Conservation (phyloP, 352 stramenopile species). For the Pythium sukuiense region DNA sequence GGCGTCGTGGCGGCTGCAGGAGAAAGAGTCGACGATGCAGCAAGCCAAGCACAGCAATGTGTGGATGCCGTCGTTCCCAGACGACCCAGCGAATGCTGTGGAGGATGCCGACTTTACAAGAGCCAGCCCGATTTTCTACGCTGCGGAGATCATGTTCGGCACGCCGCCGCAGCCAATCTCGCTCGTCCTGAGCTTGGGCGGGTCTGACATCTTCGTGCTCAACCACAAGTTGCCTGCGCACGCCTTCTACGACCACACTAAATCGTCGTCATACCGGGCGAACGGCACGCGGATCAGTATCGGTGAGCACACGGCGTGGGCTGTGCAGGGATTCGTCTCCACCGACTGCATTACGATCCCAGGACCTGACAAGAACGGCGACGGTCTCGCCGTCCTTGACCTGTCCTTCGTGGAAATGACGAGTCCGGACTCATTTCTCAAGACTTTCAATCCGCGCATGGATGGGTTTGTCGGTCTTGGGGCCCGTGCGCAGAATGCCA, state of each 20-base stretch:
- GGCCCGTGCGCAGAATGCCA: neutral
- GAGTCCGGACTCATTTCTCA: neutral
- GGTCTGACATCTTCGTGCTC: slow-evolving; percentile 3
- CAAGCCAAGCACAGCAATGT: no score
- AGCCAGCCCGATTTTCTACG: no score
- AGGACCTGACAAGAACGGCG: neutral
- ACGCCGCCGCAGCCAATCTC: slow-evolving; percentile 15
- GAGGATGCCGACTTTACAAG: no score
- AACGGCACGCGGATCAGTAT: slow-evolving; percentile 17
- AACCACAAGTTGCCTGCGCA: slow-evolving; percentile 13
- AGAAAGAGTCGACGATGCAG: no score
- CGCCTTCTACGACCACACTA: slow-evolving; percentile 20
- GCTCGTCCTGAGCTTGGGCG: slow-evolving; percentile 1
- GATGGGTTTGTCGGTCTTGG: slow-evolving; percentile 19
- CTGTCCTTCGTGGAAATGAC: slow-evolving; percentile 11
- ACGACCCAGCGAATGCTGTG: no score
- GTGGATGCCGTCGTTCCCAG: no score
- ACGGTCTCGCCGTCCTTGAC: neutral
- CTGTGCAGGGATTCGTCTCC: slow-evolving; percentile 17
- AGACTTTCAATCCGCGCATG: neutral
- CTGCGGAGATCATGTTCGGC: slow-evolving; percentile 4
- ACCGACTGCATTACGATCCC: slow-evolving; percentile 7
- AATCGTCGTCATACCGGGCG: slow-evolving; percentile 20
- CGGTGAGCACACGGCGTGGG: neutral
- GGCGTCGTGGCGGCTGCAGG: no score